These are phyloP conservation scores for Plenodomus biglobosus DNA, from an alignment of 2,329 filamentous ascomycete genomes.

Conservation along the genomic window DNA sequence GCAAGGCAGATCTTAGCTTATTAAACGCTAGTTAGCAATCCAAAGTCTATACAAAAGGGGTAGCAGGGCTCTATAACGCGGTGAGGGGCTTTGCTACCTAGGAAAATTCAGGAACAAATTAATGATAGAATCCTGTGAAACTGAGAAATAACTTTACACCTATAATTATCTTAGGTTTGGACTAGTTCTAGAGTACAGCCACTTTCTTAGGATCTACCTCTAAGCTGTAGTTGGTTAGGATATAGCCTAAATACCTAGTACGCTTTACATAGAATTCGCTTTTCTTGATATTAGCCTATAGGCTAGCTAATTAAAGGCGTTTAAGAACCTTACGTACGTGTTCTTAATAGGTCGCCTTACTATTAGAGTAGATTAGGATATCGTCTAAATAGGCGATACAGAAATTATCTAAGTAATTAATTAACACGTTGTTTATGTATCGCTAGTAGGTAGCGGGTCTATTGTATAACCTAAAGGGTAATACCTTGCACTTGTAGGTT, in stretches of 20 bases:
- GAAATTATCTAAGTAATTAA: conserved; percentile 9
- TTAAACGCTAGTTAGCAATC: not conserved
- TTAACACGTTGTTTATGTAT: conserved; percentile 15
- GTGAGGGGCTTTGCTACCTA: conserved; percentile 1
- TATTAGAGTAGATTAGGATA: conserved; percentile 15
- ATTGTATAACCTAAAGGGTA: conserved; percentile 17
- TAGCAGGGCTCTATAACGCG: not conserved
- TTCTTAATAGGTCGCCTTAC: conserved; percentile 3
- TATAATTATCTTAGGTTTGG: not conserved
- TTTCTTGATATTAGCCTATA: conserved; percentile 12
- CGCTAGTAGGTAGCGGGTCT: conserved; percentile 9
- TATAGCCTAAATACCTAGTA: conserved; percentile 9
- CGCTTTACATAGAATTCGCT: conserved; percentile 4
- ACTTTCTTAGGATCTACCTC: conserved; percentile 8
- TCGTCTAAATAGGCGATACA: conserved; percentile 17
- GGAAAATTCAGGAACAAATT: conserved; percentile 5
- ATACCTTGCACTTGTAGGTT: conserved; percentile 14
- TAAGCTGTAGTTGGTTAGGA: conserved; percentile 8
- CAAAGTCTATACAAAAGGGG: not conserved
- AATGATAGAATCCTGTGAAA: conserved; percentile 3
- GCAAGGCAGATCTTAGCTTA: not conserved
- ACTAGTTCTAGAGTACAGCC: conserved; percentile 1
- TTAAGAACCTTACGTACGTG: conserved; percentile 6
- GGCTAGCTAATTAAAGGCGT: not conserved
- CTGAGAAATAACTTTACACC: conserved; percentile 6